Conservation (phyloP, 331 rosid species). For the Malus hybrid region DNA sequence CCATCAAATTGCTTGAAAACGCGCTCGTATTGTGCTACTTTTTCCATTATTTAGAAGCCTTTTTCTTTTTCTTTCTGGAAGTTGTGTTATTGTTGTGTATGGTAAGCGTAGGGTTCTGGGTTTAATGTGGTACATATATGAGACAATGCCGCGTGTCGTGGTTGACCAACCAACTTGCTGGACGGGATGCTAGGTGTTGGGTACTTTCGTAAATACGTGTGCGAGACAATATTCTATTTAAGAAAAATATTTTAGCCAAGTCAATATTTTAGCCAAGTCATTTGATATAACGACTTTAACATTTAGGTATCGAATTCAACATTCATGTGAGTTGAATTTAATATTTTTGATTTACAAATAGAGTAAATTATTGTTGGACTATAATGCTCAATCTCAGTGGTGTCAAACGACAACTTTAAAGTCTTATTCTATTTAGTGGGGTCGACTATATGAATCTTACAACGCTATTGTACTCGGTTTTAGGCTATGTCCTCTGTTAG, state of each 20-base stretch:
- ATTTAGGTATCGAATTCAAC: too few species aligned
- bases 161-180: not conserved
- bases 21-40: constrained; percentile 31
- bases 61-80: not conserved
- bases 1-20: constrained; percentile 64
- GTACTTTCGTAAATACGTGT: not conserved
- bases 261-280: not conserved
- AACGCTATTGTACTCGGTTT: rapidly evolving
- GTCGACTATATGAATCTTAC: rapidly evolving
- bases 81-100: not conserved
- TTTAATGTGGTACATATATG: too few species aligned
- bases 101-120: not conserved
- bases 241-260: not conserved
- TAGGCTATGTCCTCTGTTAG: too few species aligned
- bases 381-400: too few species aligned
- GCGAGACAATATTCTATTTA: not conserved
- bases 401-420: too few species aligned
- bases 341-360: too few species aligned
- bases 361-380: too few species aligned
- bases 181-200: not conserved
- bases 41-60: constrained; percentile 19
- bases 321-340: too few species aligned
- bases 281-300: not conserved
- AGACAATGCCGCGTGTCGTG: not conserved
- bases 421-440: rapidly evolving